Percentiles rank a stretch among this genome's conserved stretches.
Conservation (phyloP, 192 early-diverging fungal species). For the Linnemannia schmuckeri region DNA sequence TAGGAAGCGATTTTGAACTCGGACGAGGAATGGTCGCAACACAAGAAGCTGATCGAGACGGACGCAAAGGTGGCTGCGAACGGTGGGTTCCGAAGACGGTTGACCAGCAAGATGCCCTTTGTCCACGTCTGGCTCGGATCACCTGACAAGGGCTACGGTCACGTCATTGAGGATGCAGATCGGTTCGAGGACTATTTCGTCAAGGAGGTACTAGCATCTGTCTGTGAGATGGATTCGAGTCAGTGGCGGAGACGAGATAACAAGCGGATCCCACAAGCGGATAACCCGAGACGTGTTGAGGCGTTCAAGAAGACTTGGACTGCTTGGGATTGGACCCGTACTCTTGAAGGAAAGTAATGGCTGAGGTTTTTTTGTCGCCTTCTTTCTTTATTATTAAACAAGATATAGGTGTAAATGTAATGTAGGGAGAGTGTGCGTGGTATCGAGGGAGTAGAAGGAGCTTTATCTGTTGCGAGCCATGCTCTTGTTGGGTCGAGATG, state of each 20-base stretch:
- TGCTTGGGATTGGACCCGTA: slow-evolving; percentile 88
- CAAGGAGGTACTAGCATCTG: slow-evolving; percentile 55
- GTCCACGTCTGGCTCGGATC: slow-evolving; percentile 97
- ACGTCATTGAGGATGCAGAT: slow-evolving; percentile 94
- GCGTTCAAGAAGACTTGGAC: slow-evolving; percentile 78
- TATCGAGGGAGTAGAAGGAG: neutral
- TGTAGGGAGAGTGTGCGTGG: too few species aligned
- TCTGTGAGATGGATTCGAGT: slow-evolving; percentile 55
- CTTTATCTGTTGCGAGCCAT: neutral
- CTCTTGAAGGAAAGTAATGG: slow-evolving; percentile 59
- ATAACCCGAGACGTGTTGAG: slow-evolving; percentile 62
- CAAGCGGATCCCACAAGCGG: slow-evolving; percentile 76
- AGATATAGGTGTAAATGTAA: neutral
- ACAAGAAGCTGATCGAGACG: slow-evolving; percentile 78
- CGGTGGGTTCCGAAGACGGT: slow-evolving; percentile 77
- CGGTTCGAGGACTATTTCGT: slow-evolving; percentile 90
- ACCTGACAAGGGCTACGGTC: slow-evolving; percentile 88
- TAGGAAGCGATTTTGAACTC: slow-evolving; percentile 81
- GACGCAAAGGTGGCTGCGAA: slow-evolving; percentile 57
- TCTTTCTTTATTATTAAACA: neutral
- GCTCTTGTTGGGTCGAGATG: slow-evolving; percentile 1
- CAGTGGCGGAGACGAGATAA: slow-evolving; percentile 52
- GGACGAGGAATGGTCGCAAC: slow-evolving; percentile 94
- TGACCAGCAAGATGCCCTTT: slow-evolving; percentile 89
- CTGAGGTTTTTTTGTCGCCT: neutral